Percentiles rank a stretch among this genome's conserved stretches.
These are phyloP conservation scores for Taphrina pruni DNA, from an alignment of 1,139 yeast genomes.

Conservation along the genomic window DNA sequence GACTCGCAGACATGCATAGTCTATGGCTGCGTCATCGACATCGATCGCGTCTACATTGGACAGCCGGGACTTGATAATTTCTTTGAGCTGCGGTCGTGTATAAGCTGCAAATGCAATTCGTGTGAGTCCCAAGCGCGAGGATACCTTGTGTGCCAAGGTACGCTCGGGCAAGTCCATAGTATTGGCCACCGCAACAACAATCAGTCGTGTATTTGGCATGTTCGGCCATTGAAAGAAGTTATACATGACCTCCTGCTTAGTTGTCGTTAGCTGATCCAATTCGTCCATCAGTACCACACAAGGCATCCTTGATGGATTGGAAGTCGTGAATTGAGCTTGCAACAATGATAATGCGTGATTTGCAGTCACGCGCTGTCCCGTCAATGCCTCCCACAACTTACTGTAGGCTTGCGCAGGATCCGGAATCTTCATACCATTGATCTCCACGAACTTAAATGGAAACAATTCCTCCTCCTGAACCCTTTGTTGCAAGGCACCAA, in stretches of 20 bases:
- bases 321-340: constrained; percentile 60
- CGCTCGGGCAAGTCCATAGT: constrained; percentile 98
- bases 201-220: constrained; percentile 72
- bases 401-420: constrained; percentile 89
- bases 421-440: constrained; percentile 85
- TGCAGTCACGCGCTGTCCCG: constrained; percentile 67
- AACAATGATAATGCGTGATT: constrained; percentile 66
- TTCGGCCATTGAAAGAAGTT: constrained; percentile 98
- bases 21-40: constrained; percentile 77
- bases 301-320: constrained; percentile 49
- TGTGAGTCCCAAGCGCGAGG: constrained; percentile 87
- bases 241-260: constrained; percentile 86
- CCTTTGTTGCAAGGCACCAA: constrained; percentile 63
- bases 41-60: constrained; percentile 57
- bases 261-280: constrained; percentile 86
- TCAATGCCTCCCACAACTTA: constrained; percentile 74
- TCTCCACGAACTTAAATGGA: constrained; percentile 76
- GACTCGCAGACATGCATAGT: constrained; percentile 89
- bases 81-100: constrained; percentile 75
- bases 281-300: constrained; percentile 87
- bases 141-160: constrained; percentile 80
- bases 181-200: constrained; percentile 93
- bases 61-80: constrained; percentile 74
- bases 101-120: constrained; percentile 90
- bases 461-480: constrained; percentile 58